Conservation (phyloP, 2,329 filamentous ascomycete genomes). For the Amauroascus verrucosus region DNA sequence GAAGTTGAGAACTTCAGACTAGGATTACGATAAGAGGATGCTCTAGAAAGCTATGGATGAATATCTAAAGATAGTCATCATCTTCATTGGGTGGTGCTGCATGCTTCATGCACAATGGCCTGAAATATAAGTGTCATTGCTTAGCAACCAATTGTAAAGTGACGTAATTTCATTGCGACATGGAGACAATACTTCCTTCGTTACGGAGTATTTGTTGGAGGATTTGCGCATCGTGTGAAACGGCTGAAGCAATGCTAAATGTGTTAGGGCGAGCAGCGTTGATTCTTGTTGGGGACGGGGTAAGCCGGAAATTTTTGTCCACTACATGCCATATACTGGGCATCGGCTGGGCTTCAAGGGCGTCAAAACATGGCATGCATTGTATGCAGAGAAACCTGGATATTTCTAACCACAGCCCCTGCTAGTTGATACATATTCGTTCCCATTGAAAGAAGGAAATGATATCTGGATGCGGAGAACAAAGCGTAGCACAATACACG, state of each 20-base stretch:
- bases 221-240: no score
- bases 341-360: not conserved
- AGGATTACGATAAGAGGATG: not conserved
- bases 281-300: not conserved
- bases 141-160: no score
- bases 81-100: no score
- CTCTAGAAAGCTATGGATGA: no score
- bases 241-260: no score
- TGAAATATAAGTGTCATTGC: not conserved
- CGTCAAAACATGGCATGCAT: constrained; percentile 8
- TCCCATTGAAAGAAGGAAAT: constrained; percentile 9
- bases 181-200: no score
- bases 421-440: constrained; percentile 10
- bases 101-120: not conserved
- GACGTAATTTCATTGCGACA: no score
- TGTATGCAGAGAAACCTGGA: constrained; percentile 5
- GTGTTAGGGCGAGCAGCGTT: not conserved
- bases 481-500: constrained; percentile 5
- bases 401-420: constrained; percentile 1
- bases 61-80: no score
- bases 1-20: constrained; percentile 21
- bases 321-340: not conserved
- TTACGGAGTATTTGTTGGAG: no score
- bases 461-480: constrained; percentile 5
- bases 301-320: not conserved